Base-by-base conservation (phyloP, 2,329 filamentous ascomycete species). In the Thielaviopsis euricoi region DNA sequence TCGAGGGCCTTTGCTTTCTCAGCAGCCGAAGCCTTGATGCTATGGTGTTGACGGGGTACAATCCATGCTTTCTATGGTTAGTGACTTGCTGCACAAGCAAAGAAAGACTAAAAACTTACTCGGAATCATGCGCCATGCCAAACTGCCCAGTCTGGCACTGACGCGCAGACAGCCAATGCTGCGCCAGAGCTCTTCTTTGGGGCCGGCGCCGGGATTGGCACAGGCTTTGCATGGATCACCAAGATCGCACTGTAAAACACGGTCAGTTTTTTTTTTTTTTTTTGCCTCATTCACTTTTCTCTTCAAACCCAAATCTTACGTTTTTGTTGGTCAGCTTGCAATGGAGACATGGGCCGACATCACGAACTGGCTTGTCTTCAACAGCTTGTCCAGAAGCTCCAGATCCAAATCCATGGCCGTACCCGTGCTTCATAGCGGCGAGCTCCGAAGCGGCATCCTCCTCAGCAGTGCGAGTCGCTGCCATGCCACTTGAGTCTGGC, bases 1-100 rank as follows among this genome's bases (percentile, higher is more conserved):
- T 80, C 80, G 62, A 80, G 71, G 58, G 71, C 74, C 21, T 72
- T 21, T 21, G 53, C 40, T 40, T 56, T 53, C 6, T 74, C 72
- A 53, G 75, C 68, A 1, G 76, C 76, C 3, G 77, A 79, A 1
- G 74, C 72, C 49, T 75, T 68, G 13, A 76, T 75, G 1, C 75
- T 78, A 46, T 75, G 73, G 1, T 70, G 71, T 61, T 76, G 75
- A 33, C 29, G 29, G 5, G 29, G 29, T 6, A 33, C 29, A 33
- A 33, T 33, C 29, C 29, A 33, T 6, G 29, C 29, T 33, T 6
- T 10, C 9, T 33, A 33, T 33, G 29, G 29, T 33, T 33, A 33
- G 29, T 10, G 29, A 10, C 29, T 33, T 33, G n/a, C n/a, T n/a
- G n/a, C 29, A 33, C 29, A 10, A 10, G 12, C 12, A 33, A 10